Percentiles rank a stretch among this genome's conserved stretches.
Evolutionary conservation across 2,329 filamentous ascomycete species (phyloP).

Genomic region (Aspergillus sp.): DNA sequence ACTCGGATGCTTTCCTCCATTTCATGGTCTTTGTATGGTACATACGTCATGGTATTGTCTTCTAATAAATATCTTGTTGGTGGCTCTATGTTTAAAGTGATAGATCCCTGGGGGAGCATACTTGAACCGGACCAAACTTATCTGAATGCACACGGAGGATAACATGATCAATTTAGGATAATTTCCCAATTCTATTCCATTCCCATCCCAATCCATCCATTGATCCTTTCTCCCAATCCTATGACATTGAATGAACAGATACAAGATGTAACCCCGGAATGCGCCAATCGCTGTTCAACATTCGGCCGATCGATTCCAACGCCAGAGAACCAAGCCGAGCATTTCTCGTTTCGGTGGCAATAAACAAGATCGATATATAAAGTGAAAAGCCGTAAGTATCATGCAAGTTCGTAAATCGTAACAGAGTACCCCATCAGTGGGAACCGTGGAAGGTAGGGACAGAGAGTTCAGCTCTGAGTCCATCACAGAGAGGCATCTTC

Average conservation of each 20-base stretch:
- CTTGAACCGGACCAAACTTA: no score
- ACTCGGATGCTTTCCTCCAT: no score
- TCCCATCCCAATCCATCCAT: background rate
- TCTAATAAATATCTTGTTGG: no score
- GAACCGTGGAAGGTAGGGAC: no score
- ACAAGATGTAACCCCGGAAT: background rate
- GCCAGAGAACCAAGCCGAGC: background rate
- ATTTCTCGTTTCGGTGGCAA: background rate
- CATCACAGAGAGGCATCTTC: slow-evolving; percentile 19
- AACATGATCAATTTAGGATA: no score
- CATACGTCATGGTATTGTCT: no score
- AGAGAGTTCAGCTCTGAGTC: no score
- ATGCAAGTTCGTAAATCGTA: background rate
- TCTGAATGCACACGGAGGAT: no score
- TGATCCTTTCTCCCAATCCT: background rate
- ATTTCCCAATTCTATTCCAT: background rate
- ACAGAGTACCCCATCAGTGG: background rate
- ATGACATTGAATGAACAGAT: background rate
- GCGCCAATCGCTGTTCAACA: background rate
- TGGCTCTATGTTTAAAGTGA: no score
- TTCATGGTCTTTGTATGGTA: no score
- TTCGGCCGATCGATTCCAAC: background rate
- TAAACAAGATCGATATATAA: background rate
- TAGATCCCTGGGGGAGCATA: no score
- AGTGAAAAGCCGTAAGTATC: background rate